phyloP scores from a whole-genome alignment of 768 basidiomycete genomes.

The Rhodotorula paludigena region DNA sequence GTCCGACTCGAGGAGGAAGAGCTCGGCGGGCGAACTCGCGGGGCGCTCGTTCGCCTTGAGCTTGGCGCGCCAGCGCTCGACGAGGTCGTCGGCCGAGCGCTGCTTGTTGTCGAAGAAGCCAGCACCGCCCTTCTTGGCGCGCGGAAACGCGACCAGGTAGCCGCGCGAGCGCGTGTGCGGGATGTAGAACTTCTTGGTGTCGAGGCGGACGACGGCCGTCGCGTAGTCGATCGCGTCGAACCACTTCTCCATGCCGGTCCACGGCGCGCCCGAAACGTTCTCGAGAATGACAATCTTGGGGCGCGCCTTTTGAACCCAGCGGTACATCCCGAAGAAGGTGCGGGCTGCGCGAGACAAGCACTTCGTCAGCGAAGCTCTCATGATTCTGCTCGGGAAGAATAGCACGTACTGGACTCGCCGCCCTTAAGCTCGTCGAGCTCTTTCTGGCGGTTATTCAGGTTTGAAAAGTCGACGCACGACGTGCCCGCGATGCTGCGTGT shows the following conservation, averaged over 20 bases:
- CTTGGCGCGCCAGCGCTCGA: constrained; percentile 58
- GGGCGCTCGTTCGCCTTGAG: constrained; percentile 64
- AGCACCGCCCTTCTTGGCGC: constrained; percentile 47
- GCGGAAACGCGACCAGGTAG: constrained; percentile 74
- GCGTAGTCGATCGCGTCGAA: constrained; percentile 73
- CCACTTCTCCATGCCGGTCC: constrained; percentile 67
- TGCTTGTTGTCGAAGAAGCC: constrained; percentile 54
- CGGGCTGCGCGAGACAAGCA: constrained; percentile 49
- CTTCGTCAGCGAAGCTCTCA: not conserved
- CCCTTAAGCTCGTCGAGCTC: constrained; percentile 78
- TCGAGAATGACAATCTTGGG: constrained; percentile 90
- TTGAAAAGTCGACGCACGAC: constrained; percentile 96
- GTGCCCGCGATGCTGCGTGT: constrained; percentile 67
- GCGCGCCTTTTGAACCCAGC: constrained; percentile 78
- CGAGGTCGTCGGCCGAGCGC: constrained; percentile 37
- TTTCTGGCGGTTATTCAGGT: constrained; percentile 86
- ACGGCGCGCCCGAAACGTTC: constrained; percentile 88
- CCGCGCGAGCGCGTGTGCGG: constrained; percentile 90
- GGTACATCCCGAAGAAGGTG: constrained; percentile 92
- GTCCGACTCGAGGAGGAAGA: constrained; percentile 83
- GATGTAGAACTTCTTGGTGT: constrained; percentile 75
- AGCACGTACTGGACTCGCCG: constrained; percentile 66
- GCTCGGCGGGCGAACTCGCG: constrained; percentile 82
- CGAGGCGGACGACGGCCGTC: constrained; percentile 64
- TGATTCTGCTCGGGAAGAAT: too few relatives aligned